Conservation (phyloP, 2,329 filamentous ascomycete genomes). For the Monosporascus ibericus region DNA sequence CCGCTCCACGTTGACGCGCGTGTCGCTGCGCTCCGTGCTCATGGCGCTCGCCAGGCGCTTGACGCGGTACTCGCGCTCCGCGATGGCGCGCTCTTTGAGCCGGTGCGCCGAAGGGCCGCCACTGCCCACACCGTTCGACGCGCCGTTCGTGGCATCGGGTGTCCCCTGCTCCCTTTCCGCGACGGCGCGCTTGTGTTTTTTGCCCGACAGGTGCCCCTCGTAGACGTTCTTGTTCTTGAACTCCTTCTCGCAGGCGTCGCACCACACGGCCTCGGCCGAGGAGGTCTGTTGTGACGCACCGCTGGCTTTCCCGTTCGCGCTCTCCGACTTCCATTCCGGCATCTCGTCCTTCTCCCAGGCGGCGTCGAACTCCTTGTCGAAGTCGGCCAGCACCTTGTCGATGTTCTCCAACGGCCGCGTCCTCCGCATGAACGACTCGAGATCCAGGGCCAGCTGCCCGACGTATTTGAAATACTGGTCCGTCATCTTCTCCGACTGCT, state of each 20-base stretch:
- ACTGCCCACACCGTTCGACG: conserved; percentile 20
- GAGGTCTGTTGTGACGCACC: conserved; percentile 29
- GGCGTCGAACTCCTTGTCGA: conserved; percentile 78
- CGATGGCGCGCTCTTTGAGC: conserved; percentile 83
- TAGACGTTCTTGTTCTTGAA: conserved; percentile 96
- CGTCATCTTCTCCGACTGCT: conserved; percentile 77
- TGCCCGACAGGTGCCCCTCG: conserved; percentile 78
- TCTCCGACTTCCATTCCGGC: conserved; percentile 67
- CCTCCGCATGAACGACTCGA: conserved; percentile 81
- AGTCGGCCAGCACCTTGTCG: conserved; percentile 66
- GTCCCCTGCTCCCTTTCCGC: conserved; percentile 52
- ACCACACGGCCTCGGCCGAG: conserved; percentile 69
- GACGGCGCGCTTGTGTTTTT: conserved; percentile 86
- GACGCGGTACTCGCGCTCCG: conserved; percentile 80
- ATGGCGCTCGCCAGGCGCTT: conserved; percentile 75
- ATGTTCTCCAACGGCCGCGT: conserved; percentile 82
- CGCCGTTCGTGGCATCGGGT: conserved; percentile 28
- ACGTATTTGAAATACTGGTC: conserved; percentile 92
- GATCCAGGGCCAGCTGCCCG: conserved; percentile 69
- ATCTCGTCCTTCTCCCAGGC: conserved; percentile 77
- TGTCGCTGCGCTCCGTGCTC: conserved; percentile 82
- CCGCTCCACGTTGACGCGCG: conserved; percentile 88
- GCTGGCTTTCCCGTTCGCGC: conserved; percentile 30
- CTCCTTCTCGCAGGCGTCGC: conserved; percentile 84
- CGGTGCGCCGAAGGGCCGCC: conserved; percentile 38